Conservation (phyloP, 768 basidiomycete species). For the Termitomyces sp. region DNA sequence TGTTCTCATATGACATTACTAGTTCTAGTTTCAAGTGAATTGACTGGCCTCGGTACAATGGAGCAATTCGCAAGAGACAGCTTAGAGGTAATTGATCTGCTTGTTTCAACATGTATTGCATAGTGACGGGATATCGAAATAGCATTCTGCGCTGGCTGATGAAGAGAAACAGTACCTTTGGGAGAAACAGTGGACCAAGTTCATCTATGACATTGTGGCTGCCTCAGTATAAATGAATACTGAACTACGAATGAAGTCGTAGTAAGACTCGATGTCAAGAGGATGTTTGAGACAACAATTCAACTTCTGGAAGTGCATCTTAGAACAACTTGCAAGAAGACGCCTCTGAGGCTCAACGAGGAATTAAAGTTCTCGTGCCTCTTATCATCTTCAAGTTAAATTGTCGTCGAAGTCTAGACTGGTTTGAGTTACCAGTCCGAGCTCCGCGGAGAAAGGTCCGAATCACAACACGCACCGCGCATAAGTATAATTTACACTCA, state of each 20-base stretch:
- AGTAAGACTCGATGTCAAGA: not conserved
- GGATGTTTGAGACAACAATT: not conserved
- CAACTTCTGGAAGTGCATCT: not conserved
- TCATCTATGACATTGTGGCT: constrained; percentile 8
- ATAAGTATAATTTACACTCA: not conserved
- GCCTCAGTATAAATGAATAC: not conserved
- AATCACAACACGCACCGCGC: too few relatives aligned
- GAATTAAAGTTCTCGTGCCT: too few relatives aligned
- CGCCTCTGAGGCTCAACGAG: too few relatives aligned
- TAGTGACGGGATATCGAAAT: not conserved
- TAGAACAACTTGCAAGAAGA: too few relatives aligned
- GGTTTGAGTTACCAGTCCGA: too few relatives aligned
- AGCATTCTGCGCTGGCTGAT: constrained; percentile 51
- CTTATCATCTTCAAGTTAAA: too few relatives aligned
- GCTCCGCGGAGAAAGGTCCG: too few relatives aligned
- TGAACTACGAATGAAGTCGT: not conserved
- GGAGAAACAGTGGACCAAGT: constrained; percentile 16
- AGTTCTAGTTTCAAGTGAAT: constrained; percentile 68
- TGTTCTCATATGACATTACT: constrained; percentile 16
- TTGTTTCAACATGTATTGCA: not conserved
- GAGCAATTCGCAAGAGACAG: constrained; percentile 65
- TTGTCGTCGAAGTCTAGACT: too few relatives aligned
- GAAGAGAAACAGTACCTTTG: constrained; percentile 37
- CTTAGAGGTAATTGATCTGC: constrained; percentile 40
- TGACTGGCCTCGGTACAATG: constrained; percentile 61